These are phyloP conservation scores for Rhazya stricta DNA, from an alignment of 257 asterid species.

Conservation along the genomic window DNA sequence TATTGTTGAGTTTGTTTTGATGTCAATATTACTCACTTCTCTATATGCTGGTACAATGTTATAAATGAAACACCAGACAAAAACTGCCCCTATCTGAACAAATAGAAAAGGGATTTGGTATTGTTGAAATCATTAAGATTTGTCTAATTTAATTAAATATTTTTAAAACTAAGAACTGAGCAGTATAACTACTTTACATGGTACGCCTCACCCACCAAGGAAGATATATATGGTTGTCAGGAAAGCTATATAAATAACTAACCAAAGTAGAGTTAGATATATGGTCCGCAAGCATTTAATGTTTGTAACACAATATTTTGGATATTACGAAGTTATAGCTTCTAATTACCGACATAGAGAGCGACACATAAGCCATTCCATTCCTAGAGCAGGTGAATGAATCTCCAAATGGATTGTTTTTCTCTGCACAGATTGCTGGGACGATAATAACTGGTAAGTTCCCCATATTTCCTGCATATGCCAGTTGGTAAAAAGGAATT, in stretches of 20 bases:
- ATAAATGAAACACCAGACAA: slow-evolving; percentile 28
- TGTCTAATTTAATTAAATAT: background rate
- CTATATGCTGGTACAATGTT: slow-evolving; percentile 25
- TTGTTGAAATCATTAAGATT: background rate
- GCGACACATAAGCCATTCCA: slow-evolving; percentile 41
- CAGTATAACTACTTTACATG: background rate
- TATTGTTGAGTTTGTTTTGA: slow-evolving; percentile 7
- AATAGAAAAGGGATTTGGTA: slow-evolving; percentile 3
- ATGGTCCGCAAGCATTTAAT: background rate
- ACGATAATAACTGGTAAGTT: slow-evolving; percentile 40
- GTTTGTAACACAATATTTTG: background rate
- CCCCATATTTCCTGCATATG: slow-evolving; percentile 34
- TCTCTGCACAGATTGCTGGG: slow-evolving; percentile 38
- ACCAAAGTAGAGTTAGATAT: background rate
- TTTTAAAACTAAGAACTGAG: background rate
- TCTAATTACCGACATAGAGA: slow-evolving; percentile 36
- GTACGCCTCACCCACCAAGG: background rate
- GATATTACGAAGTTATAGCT: background rate
- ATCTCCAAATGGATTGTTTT: slow-evolving; percentile 42
- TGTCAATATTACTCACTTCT: background rate
- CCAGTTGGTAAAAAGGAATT: background rate
- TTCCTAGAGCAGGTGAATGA: slow-evolving; percentile 26
- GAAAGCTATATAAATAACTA: background rate
- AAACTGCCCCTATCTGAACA: slow-evolving; percentile 33
- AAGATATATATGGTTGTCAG: background rate